These are phyloP conservation scores for Coemansia sp. DNA, from an alignment of 192 early-diverging fungal species.

Conservation along the genomic window DNA sequence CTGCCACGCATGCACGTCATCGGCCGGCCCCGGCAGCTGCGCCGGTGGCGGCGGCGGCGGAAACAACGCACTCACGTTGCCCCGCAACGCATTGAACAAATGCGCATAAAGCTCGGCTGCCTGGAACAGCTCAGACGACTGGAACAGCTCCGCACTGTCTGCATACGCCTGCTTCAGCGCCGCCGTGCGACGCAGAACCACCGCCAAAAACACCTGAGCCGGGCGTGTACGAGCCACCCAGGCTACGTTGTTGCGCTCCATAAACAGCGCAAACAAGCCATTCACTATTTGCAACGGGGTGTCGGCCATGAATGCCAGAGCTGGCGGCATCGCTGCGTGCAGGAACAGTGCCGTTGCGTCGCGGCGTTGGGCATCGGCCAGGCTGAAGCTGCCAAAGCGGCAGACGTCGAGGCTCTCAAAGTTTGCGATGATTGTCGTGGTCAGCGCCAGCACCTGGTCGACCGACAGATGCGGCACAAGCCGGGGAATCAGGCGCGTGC, in stretches of 20 bases:
- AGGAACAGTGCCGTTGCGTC: conserved; percentile 86
- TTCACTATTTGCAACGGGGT: conserved; percentile 81
- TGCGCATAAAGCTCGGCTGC: conserved; percentile 79
- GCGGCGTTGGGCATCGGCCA: conserved; percentile 29
- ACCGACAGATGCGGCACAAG: conserved; percentile 72
- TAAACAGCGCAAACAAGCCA: conserved; percentile 74
- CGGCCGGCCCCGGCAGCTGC: conserved; percentile 42
- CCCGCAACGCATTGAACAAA: conserved; percentile 76
- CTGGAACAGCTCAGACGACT: conserved; percentile 47
- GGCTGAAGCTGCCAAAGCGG: conserved; percentile 42
- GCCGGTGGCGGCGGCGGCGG: conserved; percentile 41
- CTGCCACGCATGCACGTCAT: conserved; percentile 95
- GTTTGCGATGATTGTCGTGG: conserved; percentile 75
- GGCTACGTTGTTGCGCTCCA: conserved; percentile 86
- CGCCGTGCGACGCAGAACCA: conserved; percentile 87
- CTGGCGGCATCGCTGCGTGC: conserved; percentile 81
- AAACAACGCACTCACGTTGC: conserved; percentile 77
- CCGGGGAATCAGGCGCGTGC: conserved; percentile 84
- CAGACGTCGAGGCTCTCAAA: conserved; percentile 75
- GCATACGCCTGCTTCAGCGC: conserved; percentile 70
- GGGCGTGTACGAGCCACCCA: conserved; percentile 82
- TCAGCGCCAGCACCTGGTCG: conserved; percentile 76
- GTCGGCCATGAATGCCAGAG: conserved; percentile 79
- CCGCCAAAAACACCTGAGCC: conserved; percentile 85
- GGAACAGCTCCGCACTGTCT: background rate